Evolutionary conservation across 106 monocot genomes (phyloP).

Genomic region (Dioscorea dumetorum): DNA sequence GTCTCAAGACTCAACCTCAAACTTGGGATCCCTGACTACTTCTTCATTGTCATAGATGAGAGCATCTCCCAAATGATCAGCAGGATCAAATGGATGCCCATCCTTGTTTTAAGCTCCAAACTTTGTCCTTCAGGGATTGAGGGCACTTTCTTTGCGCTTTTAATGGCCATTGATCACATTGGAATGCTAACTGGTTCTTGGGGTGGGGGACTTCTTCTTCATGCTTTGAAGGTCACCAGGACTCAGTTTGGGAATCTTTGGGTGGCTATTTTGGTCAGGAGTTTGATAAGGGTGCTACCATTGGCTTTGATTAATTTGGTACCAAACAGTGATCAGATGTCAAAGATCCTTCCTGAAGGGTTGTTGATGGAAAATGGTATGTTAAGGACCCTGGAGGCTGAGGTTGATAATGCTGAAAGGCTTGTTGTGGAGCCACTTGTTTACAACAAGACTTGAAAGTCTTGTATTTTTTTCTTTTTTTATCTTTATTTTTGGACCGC

Average conservation of each 20-base stretch:
- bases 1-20: slow-evolving; percentile 61
- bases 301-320: slow-evolving; percentile 54
- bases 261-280: slow-evolving; percentile 64
- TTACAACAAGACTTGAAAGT: no score
- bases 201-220: slow-evolving; percentile 75
- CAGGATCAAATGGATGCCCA: slow-evolving; percentile 79
- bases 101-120: slow-evolving; percentile 81
- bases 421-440: no score
- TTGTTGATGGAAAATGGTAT: slow-evolving; percentile 17
- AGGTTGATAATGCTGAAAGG: slow-evolving; percentile 1
- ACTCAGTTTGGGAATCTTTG: slow-evolving; percentile 62
- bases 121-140: slow-evolving; percentile 82
- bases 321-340: slow-evolving; percentile 59
- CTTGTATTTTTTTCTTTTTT: background rate
- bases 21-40: slow-evolving; percentile 60
- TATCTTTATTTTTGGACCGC: no score
- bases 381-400: background rate
- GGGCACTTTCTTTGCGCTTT: slow-evolving; percentile 82
- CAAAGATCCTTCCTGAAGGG: slow-evolving; percentile 57
- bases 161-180: slow-evolving; percentile 80
- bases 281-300: slow-evolving; percentile 49
- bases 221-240: slow-evolving; percentile 53
- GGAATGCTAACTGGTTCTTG: slow-evolving; percentile 67
- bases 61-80: slow-evolving; percentile 55
- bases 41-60: slow-evolving; percentile 74